phyloP scores from a whole-genome alignment of 2,329 filamentous ascomycete genomes.

The Phialophora verrucosa region DNA sequence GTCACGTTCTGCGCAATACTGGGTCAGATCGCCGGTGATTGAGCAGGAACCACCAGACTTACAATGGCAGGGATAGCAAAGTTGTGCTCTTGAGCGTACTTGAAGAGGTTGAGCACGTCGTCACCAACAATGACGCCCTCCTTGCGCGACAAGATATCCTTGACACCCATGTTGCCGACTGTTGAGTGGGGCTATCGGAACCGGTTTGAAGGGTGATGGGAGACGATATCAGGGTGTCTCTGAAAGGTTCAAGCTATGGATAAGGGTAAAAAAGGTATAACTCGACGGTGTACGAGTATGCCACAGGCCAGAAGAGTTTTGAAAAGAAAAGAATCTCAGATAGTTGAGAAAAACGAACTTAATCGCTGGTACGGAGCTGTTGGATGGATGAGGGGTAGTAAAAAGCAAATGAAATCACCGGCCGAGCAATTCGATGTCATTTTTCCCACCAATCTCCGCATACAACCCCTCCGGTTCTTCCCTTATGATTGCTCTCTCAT shows the following conservation, averaged over 20 bases:
- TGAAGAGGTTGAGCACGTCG: conserved; percentile 75
- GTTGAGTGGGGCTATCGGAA: conserved; percentile 17
- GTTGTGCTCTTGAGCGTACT: conserved; percentile 84
- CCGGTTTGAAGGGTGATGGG: neutral
- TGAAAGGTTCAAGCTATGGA: conserved; percentile 4
- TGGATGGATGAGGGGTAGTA: conserved; percentile 1
- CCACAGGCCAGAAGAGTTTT: neutral
- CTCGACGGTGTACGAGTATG: conserved; percentile 2
- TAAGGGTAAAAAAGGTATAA: neutral
- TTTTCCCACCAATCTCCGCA: conserved; percentile 4
- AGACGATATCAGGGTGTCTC: conserved; percentile 1
- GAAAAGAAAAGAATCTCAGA: conserved; percentile 17
- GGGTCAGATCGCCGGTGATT: conserved; percentile 18
- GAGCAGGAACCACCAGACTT: conserved; percentile 42
- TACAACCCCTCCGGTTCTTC: conserved; percentile 3
- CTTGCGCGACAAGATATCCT: conserved; percentile 67
- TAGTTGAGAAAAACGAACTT: conserved; percentile 9
- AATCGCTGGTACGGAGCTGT: conserved; percentile 7
- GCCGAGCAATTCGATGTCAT: neutral
- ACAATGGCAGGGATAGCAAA: conserved; percentile 87
- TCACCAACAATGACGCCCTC: conserved; percentile 70
- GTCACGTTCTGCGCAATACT: conserved; percentile 73
- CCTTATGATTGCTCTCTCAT: neutral
- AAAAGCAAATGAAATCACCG: neutral
- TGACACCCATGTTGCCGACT: conserved; percentile 45